Percentiles rank a stretch among this genome's conserved stretches.
These are phyloP conservation scores for Saccharomycopsis sp. DNA, from an alignment of 805 yeast genomes.

Conservation along the genomic window DNA sequence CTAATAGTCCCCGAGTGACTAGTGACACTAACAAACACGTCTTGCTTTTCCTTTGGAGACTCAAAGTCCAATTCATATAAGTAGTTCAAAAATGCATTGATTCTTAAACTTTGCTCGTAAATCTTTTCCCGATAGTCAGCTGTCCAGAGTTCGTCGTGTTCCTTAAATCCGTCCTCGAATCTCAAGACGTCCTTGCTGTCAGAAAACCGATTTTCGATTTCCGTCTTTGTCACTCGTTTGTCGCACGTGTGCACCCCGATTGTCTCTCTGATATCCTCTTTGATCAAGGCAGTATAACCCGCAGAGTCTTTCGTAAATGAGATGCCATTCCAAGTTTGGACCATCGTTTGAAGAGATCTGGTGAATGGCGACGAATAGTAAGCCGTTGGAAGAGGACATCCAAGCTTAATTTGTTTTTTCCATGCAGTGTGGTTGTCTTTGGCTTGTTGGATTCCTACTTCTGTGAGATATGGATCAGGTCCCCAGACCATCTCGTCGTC, in stretches of 20 bases:
- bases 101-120: conserved; percentile 35
- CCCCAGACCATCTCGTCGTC: conserved; percentile 52
- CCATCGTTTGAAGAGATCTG: conserved; percentile 52
- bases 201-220: conserved; percentile 33
- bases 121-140: conserved; percentile 41
- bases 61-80: conserved; percentile 30
- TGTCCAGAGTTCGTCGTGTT: conserved; percentile 39
- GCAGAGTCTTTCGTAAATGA: not conserved
- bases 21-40: conserved; percentile 22
- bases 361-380: conserved; percentile 60
- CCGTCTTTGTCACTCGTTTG: conserved; percentile 37
- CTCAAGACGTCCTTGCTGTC: conserved; percentile 26
- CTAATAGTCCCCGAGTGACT: conserved; percentile 45
- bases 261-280: conserved; percentile 53
- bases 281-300: conserved; percentile 21
- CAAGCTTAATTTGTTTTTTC: conserved; percentile 33
- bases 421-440: conserved; percentile 38
- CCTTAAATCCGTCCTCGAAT: conserved; percentile 40
- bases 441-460: conserved; percentile 51
- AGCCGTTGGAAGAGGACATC: conserved; percentile 49
- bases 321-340: conserved; percentile 42
- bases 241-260: conserved; percentile 57
- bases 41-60: conserved; percentile 21
- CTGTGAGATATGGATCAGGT: conserved; percentile 56
- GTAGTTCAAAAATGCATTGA: conserved; percentile 41